Evolutionary conservation across 352 stramenopile genomes (phyloP), one percentile per base, ranked within the genome.

Genomic region (Phytophthora uliginosa): DNA sequence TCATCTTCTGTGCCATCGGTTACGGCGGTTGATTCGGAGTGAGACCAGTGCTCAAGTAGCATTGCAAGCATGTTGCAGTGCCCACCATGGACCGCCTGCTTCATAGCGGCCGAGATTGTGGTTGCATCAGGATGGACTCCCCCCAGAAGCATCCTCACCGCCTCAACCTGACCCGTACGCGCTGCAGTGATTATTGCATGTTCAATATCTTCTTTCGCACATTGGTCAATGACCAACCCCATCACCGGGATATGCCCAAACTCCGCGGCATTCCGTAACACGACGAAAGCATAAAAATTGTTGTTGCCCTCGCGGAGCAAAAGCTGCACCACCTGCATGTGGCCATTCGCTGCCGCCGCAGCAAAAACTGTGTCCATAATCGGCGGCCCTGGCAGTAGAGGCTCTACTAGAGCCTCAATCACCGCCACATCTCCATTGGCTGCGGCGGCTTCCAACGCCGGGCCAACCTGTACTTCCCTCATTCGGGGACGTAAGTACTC

Each of bases 261-360:
- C 42, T 26, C 18, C 8, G 42, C 42, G 9, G 42, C 42, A 3
- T 8, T 51, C 10, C 1, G 5, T 18, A 42, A 13, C 36, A 42
- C 36, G 1, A 42, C 12, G 36, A 9, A 9, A 40, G 34, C 34
- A 12, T 40, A 40, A 1, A 40, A 9, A 10, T 40, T 12, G 34
- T 40, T 40, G 34, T 40, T 40, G 34, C 8, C 10, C n/a, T n/a
- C n/a, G n/a, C n/a, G 34, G 34, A 40, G 34, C 36, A 51, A 5
- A 5, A 47, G 31, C 10, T 47, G 53, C 31, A 59, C 15, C 31
- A 59, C 31, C 17, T 28, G 15, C 9, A 18, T 8, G 26, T 47
- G 53, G 38, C 53, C 53, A 12, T 47, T 59, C 53, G 7, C 18
- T 2, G 53, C 53, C 18, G 53, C 53, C 2, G 31, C 53, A 59